Percentiles rank a stretch among this genome's conserved stretches.
Evolutionary conservation across 208 protist species (phyloP).

Genomic region (Crithidia thermophila): DNA sequence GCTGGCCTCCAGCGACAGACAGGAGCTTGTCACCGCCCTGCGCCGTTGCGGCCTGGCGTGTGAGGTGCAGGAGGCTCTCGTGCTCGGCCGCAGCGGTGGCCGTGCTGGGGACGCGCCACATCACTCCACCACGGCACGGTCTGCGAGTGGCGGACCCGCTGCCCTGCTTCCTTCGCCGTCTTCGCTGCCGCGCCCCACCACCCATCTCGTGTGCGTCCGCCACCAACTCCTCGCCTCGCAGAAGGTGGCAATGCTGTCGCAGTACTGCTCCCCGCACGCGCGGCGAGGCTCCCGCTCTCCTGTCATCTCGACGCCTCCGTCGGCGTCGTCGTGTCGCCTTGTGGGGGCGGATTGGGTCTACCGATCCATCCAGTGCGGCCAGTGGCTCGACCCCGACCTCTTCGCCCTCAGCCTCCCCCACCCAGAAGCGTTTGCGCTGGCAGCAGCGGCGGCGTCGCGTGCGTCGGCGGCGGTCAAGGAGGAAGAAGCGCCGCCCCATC

Average conservation of each 20-base stretch:
- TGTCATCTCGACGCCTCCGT: too few relatives aligned
- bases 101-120: too few relatives aligned
- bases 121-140: too few relatives aligned
- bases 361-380: slow-evolving; percentile 38
- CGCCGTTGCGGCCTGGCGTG: slow-evolving; percentile 30
- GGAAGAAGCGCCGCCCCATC: too few relatives aligned
- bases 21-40: slow-evolving; percentile 31
- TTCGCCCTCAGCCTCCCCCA: slow-evolving; percentile 45
- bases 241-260: slow-evolving; percentile 42
- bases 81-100: too few relatives aligned
- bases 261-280: slow-evolving; percentile 10
- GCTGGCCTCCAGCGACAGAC: slow-evolving; percentile 35
- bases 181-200: slow-evolving; percentile 37
- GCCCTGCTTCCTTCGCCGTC: too few relatives aligned
- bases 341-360: slow-evolving; percentile 61
- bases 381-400: slow-evolving; percentile 54
- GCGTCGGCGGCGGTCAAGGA: slow-evolving; percentile 1
- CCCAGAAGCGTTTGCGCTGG: slow-evolving; percentile 24
- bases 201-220: slow-evolving; percentile 49
- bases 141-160: too few relatives aligned
- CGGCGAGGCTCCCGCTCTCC: not conserved
- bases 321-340: slow-evolving; percentile 37
- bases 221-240: slow-evolving; percentile 26
- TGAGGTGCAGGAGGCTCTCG: slow-evolving; percentile 47
- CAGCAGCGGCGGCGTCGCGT: not conserved